phyloP scores from a whole-genome alignment of 176 grass and related monocot species.

The Oryza longistaminata region DNA sequence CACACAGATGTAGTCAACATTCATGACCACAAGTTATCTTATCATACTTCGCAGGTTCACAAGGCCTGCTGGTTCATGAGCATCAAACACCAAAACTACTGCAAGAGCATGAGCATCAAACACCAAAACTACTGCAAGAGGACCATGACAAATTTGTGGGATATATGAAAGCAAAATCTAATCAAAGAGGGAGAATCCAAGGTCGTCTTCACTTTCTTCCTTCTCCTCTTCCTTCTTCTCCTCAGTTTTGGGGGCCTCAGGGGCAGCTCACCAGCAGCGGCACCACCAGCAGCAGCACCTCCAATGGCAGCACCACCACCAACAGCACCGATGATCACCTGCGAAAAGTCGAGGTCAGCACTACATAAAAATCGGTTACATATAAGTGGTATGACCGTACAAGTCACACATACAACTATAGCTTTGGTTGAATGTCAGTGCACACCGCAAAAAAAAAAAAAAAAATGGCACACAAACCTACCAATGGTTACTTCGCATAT shows the following conservation, averaged over 20 bases:
- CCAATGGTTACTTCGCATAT: too few relatives aligned
- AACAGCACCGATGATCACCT: slow-evolving; percentile 66
- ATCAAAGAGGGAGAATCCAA: slow-evolving; percentile 95
- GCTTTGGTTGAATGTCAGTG: too few relatives aligned
- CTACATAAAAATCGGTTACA: background rate
- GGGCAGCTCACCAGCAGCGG: slow-evolving; percentile 33
- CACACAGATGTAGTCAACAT: background rate
- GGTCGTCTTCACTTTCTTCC: slow-evolving; percentile 88
- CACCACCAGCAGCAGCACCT: slow-evolving; percentile 25
- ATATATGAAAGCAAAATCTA: slow-evolving; percentile 35
- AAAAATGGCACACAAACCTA: too few relatives aligned
- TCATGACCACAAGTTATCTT: background rate
- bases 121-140: slow-evolving; percentile 27
- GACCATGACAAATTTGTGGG: background rate
- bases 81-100: slow-evolving; percentile 29
- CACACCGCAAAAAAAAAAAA: too few relatives aligned
- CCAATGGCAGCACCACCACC: slow-evolving; percentile 57
- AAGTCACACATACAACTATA: background rate
- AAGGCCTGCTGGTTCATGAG: background rate
- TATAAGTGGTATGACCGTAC: background rate
- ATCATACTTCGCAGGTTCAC: slow-evolving; percentile 10
- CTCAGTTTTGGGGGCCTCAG: slow-evolving; percentile 57
- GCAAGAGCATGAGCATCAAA: background rate
- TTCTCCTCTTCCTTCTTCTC: slow-evolving; percentile 94
- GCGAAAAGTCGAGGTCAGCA: background rate